Conservation (phyloP, 768 basidiomycete species). For the Mycena floridula region DNA sequence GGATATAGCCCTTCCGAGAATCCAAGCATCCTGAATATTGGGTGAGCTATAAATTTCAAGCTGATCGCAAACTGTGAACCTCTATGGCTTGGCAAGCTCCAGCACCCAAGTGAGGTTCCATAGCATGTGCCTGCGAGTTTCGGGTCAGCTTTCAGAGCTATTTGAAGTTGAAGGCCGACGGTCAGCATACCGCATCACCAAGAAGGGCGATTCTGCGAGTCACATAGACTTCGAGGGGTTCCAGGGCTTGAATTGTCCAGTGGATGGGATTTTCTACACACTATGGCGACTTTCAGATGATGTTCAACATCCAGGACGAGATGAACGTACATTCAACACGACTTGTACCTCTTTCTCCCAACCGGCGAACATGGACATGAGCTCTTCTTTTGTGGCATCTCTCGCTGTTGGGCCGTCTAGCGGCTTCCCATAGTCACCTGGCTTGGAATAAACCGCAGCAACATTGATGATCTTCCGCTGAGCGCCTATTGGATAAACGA, state of each 20-base stretch:
- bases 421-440: conserved; percentile 28
- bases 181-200: conserved; percentile 23
- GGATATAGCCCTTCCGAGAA: conserved; percentile 19
- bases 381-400: conserved; percentile 28
- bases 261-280: conserved; percentile 18
- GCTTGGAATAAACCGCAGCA: conserved; percentile 30
- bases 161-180: too few relatives aligned
- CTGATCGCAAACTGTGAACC: too few relatives aligned
- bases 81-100: conserved; percentile 24
- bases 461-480: conserved; percentile 44
- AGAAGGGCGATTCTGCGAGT: conserved; percentile 26
- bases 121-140: conserved; percentile 16
- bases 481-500: conserved; percentile 47
- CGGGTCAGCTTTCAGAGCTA: background rate
- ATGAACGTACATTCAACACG: conserved; percentile 34
- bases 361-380: conserved; percentile 27
- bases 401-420: conserved; percentile 24
- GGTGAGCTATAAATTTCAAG: too few relatives aligned
- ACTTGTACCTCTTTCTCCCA: conserved; percentile 43
- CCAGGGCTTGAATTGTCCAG: conserved; percentile 27
- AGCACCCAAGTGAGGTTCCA: conserved; percentile 19
- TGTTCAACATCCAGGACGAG: background rate
- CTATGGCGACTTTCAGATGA: conserved; percentile 7
- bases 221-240: conserved; percentile 22
- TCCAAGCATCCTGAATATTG: conserved; percentile 29